These are phyloP conservation scores for Cyberlindnera samutprakarnensis DNA, from an alignment of 805 yeast genomes.

Conservation along the genomic window DNA sequence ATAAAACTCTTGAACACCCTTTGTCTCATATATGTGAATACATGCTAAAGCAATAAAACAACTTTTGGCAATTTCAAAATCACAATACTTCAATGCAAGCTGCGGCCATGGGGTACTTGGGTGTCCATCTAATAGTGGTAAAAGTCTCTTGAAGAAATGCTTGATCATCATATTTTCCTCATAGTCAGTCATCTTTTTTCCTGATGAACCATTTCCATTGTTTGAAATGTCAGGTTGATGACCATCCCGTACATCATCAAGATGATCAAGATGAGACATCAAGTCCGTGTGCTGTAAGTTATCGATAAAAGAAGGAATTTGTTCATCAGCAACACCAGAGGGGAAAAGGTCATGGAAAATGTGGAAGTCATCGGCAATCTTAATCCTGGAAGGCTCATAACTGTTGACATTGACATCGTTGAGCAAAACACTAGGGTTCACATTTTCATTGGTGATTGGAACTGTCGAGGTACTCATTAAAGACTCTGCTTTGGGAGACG, in stretches of 20 bases:
- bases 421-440: neutral
- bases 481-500: neutral
- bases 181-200: conserved; percentile 25
- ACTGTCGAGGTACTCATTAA: neutral
- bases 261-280: neutral
- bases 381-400: conserved; percentile 4
- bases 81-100: conserved; percentile 48
- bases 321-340: conserved; percentile 11
- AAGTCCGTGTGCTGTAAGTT: conserved; percentile 4
- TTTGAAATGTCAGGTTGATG: neutral
- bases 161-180: conserved; percentile 49
- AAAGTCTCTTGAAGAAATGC: conserved; percentile 46
- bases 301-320: conserved; percentile 12
- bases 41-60: conserved; percentile 51
- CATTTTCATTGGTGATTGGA: neutral
- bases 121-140: conserved; percentile 50
- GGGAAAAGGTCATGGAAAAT: conserved; percentile 22
- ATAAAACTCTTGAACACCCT: conserved; percentile 45
- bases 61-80: conserved; percentile 48
- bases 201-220: conserved; percentile 1
- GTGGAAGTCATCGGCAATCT: conserved; percentile 18
- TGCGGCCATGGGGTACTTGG: conserved; percentile 59
- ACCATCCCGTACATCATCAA: no score
- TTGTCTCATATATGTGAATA: conserved; percentile 48
- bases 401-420: neutral